Evolutionary conservation across 768 basidiomycete species (phyloP).

Genomic region (Jaapia argillacea): DNA sequence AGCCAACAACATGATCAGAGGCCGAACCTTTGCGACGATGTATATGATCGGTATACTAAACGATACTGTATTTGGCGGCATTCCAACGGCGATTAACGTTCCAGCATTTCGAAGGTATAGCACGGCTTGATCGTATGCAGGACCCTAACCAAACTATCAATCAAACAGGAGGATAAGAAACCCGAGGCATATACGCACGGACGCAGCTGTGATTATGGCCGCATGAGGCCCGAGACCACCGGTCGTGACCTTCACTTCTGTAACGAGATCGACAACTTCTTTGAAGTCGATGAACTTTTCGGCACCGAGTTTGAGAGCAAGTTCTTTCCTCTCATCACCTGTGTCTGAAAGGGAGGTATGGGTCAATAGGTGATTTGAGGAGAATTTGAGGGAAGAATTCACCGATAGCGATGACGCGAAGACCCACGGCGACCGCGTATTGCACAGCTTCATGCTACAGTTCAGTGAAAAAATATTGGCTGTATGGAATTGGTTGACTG

Average conservation of each 20-base stretch:
- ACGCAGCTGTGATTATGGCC: constrained; percentile 14
- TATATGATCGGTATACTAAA: constrained; percentile 21
- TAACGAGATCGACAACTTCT: constrained; percentile 27
- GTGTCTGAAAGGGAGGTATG: constrained; percentile 24
- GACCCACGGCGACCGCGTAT: constrained; percentile 32
- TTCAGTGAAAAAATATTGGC: too few species aligned
- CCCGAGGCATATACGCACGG: constrained; percentile 6
- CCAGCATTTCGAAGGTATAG: constrained; percentile 34
- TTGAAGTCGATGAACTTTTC: constrained; percentile 39
- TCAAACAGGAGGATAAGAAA: too few species aligned
- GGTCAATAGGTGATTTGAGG: too few species aligned
- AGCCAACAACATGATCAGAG: too few species aligned
- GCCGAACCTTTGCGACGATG: constrained; percentile 19
- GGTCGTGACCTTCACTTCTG: constrained; percentile 24
- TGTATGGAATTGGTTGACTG: too few species aligned
- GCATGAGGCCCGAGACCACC: constrained; percentile 37
- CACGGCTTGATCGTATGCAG: constrained; percentile 33
- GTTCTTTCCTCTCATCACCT: constrained; percentile 28
- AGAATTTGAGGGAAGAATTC: not conserved
- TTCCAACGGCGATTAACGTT: constrained; percentile 29
- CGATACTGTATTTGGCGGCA: constrained; percentile 22
- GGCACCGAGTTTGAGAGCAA: constrained; percentile 28
- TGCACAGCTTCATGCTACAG: constrained; percentile 32
- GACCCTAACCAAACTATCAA: constrained; percentile 12
- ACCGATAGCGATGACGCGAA: constrained; percentile 35